Conservation (phyloP, 345 rosid species). For the Salix brachista region DNA sequence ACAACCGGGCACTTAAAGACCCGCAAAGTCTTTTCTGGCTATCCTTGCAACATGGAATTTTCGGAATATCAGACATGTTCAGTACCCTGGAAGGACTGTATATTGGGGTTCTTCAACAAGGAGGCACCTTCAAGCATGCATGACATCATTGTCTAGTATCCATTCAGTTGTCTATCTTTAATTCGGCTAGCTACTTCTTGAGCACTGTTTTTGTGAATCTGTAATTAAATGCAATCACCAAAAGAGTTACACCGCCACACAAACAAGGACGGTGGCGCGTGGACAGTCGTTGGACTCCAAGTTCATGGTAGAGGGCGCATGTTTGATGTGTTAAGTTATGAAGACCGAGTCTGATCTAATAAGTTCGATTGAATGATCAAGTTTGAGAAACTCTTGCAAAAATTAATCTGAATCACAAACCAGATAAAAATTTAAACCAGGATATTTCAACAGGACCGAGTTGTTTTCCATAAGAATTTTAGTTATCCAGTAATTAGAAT, state of each 20-base stretch:
- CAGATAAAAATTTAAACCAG: no score
- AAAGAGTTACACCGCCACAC: slow-evolving; percentile 11
- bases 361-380: no score
- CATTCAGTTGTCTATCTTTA: slow-evolving; percentile 21
- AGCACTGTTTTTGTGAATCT: slow-evolving; percentile 22
- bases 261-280: slow-evolving; percentile 26
- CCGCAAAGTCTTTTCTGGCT: slow-evolving; percentile 10
- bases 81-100: slow-evolving; percentile 20
- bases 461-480: no score
- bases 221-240: slow-evolving; percentile 10
- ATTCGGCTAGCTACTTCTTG: slow-evolving; percentile 26
- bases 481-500: no score
- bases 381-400: no score
- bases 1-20: neutral
- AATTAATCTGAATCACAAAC: no score
- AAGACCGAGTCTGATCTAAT: no score
- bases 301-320: no score
- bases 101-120: slow-evolving; percentile 31
- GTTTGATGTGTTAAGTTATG: no score
- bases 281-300: neutral
- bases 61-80: slow-evolving; percentile 35
- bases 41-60: slow-evolving; percentile 26
- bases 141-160: slow-evolving; percentile 18
- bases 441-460: no score
- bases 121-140: slow-evolving; percentile 32